Evolutionary conservation across 1,139 yeast species (phyloP).

Genomic region (Arxiozyma telluris): DNA sequence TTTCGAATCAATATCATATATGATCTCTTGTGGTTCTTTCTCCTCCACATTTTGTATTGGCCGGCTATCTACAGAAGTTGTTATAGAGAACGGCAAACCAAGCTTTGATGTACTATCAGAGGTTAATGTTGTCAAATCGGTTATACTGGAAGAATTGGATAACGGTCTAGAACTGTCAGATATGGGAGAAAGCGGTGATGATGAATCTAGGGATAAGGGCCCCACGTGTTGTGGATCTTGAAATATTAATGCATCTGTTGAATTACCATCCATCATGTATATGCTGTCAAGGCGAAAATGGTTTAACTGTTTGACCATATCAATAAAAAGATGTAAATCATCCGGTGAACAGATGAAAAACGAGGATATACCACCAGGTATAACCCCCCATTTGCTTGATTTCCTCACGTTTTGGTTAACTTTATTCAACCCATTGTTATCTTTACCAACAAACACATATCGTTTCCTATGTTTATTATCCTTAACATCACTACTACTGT

Average conservation of each 20-base stretch:
- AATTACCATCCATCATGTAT: not conserved
- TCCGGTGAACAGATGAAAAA: not conserved
- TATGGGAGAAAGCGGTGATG: not conserved
- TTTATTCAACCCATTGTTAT: not conserved
- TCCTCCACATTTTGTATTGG: not conserved
- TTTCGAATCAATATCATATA: constrained; percentile 7
- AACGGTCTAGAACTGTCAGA: not conserved
- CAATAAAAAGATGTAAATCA: not conserved
- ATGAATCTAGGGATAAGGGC: not conserved
- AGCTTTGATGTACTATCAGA: not conserved
- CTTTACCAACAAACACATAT: not conserved
- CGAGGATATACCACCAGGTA: not conserved
- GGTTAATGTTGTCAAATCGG: not conserved
- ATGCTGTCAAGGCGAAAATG: not conserved
- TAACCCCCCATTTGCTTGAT: constrained; percentile 2
- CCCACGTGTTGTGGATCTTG: not conserved
- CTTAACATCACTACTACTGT: not conserved
- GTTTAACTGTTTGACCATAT: not conserved
- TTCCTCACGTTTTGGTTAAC: not conserved
- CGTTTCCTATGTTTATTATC: not conserved
- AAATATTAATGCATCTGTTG: not conserved
- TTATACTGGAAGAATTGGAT: not conserved
- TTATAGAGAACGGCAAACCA: not conserved
- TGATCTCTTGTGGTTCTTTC: not conserved
- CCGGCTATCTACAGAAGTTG: not conserved